Evolutionary conservation across 352 stramenopile species (phyloP), one percentile per base, ranked within the genome.

Genomic region (Pythium diclinum): DNA sequence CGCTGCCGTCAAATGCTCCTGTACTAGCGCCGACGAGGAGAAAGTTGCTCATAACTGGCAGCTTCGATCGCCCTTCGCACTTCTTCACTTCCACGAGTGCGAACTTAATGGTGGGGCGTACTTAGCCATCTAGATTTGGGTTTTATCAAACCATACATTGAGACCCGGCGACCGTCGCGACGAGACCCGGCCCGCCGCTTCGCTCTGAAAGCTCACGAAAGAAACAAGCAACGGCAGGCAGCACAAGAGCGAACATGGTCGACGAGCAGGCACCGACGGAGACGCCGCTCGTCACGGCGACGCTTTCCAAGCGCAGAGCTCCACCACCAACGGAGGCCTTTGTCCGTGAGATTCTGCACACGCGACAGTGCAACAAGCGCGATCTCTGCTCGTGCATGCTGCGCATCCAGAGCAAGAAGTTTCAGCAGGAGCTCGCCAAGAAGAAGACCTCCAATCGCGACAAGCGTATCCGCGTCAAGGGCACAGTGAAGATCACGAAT

Each of bases 341-440:
- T 6, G 33, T 49, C n/a, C 56, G 58, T 9, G 55, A 56, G 17
- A 52, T 81, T 57, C 53, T 67, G 14, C 83, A 92, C 67, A 92
- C 79, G 58, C 81, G 85, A 11, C 67, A 74, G 57, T 94, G 85
- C 67, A 85, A 94, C 61, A 68, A 74, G 0, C 81, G 83, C 46
- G 60, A 81, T 44, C 25, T 87, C 10, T 94, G 85, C 65, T 89
- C 81, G 13, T 94, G 85, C 46, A 67, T 80, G 49, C 30, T 92
- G 67, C 82, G 83, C 44, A 54, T 88, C 17, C 78, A 90, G 60
- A 91, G 83, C 69, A 72, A 69, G 5, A 82, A 79, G 42, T 92
- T 91, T 64, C 85, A 85, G 23, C 83, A 78, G 58, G 85, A 88
- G 25, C 62, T 94, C 55, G 36, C 40, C 1, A 68, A 58, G 11